These are phyloP conservation scores for Mycena latifolia DNA, from an alignment of 768 basidiomycete genomes.

Conservation along the genomic window DNA sequence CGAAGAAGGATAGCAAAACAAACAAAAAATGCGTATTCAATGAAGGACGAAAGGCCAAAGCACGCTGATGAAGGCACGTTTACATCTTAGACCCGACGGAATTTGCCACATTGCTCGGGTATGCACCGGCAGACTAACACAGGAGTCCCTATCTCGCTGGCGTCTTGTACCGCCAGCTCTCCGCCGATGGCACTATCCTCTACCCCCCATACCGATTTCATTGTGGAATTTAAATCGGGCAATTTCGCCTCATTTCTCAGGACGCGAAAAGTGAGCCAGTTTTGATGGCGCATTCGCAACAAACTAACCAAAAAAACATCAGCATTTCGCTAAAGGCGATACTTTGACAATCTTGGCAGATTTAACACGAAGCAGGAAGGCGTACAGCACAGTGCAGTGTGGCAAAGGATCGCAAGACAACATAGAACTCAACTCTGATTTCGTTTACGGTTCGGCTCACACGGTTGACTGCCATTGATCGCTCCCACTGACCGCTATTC, in stretches of 20 bases:
- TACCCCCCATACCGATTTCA: conserved; percentile 50
- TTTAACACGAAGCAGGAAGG: conserved; percentile 49
- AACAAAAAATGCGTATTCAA: too few relatives aligned
- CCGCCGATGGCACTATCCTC: conserved; percentile 37
- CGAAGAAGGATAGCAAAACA: too few relatives aligned
- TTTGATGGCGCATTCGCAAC: not conserved
- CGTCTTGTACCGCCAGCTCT: too few relatives aligned
- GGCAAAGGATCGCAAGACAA: conserved; percentile 60
- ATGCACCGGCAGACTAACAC: too few relatives aligned
- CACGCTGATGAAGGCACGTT: too few relatives aligned
- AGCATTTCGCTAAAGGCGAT: conserved; percentile 56
- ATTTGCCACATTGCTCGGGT: too few relatives aligned
- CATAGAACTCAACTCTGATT: conserved; percentile 69
- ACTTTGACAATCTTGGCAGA: conserved; percentile 48
- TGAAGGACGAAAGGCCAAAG: too few relatives aligned
- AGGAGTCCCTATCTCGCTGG: too few relatives aligned
- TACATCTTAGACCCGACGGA: too few relatives aligned
- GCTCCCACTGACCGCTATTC: not conserved
- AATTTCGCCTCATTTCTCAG: conserved; percentile 52
- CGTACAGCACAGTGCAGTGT: conserved; percentile 67
- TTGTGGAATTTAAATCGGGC: conserved; percentile 52
- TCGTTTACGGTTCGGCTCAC: conserved; percentile 63
- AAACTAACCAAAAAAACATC: not conserved
- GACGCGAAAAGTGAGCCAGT: conserved; percentile 45
- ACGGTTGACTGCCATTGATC: too few relatives aligned